Percentiles rank a stretch among this genome's conserved stretches.
These are phyloP conservation scores for Fraxinus xanthoxyloides DNA, from an alignment of 305 asterid genomes.

Conservation along the genomic window DNA sequence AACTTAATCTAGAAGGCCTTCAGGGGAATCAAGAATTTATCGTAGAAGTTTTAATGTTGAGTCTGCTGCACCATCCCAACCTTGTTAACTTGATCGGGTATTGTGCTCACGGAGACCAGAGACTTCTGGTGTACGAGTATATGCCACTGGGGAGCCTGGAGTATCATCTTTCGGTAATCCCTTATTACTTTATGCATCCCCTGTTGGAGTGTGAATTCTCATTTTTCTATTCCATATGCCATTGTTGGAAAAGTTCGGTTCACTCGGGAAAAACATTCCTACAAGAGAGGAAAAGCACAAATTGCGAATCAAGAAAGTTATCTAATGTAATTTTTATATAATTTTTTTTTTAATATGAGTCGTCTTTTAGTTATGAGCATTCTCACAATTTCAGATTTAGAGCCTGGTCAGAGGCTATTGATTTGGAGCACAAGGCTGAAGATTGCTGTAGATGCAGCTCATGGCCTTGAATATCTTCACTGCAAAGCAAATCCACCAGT, in stretches of 20 bases:
- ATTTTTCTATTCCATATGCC: background rate
- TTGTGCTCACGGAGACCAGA: conserved; percentile 87
- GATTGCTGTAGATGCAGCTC: conserved; percentile 89
- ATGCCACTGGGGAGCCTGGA: conserved; percentile 94
- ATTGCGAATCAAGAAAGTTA: background rate
- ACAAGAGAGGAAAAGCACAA: background rate
- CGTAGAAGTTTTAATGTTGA: conserved; percentile 86
- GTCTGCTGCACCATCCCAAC: conserved; percentile 76
- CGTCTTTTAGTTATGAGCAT: background rate
- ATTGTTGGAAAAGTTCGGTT: background rate
- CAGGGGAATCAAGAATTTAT: conserved; percentile 95
- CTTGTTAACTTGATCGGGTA: conserved; percentile 87
- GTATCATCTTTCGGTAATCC: conserved; percentile 81
- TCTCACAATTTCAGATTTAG: conserved; percentile 41
- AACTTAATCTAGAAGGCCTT: conserved; percentile 77
- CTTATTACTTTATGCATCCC: background rate
- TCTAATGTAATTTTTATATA: background rate
- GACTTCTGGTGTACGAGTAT: conserved; percentile 84
- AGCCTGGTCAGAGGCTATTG: conserved; percentile 52
- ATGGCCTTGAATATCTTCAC: conserved; percentile 86
- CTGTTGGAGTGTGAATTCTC: background rate
- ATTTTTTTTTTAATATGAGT: background rate
- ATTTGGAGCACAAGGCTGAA: conserved; percentile 84
- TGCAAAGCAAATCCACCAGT: conserved; percentile 87
- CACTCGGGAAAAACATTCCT: background rate